Percentiles rank a stretch among this genome's conserved stretches.
Conservation (phyloP, 257 asterid species). For the Petrea volubilis region DNA sequence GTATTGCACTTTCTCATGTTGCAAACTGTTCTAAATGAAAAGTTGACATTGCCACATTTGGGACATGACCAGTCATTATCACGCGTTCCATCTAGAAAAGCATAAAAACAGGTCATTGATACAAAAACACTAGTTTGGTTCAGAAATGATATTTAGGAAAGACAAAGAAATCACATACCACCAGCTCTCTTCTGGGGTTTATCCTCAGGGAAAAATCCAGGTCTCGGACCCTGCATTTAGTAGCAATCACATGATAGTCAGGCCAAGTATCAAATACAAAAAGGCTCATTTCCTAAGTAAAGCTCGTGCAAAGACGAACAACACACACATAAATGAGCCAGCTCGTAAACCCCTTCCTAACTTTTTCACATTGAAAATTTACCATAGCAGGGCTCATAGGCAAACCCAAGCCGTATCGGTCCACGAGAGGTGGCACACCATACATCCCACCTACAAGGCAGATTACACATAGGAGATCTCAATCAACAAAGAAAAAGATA, state of each 20-base stretch:
- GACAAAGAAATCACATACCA: slow-evolving; percentile 6
- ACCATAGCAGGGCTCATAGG: slow-evolving; percentile 67
- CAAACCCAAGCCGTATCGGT: slow-evolving; percentile 61
- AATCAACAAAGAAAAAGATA: background rate
- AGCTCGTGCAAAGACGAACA: background rate
- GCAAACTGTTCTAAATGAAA: slow-evolving; percentile 71
- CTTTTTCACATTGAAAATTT: slow-evolving; percentile 19
- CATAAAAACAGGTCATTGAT: background rate
- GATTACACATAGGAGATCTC: background rate
- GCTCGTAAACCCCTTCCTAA: background rate
- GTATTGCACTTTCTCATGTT: slow-evolving; percentile 88
- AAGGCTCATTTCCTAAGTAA: background rate
- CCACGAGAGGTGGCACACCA: slow-evolving; percentile 69
- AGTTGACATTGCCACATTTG: slow-evolving; percentile 74
- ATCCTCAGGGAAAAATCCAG: slow-evolving; percentile 61
- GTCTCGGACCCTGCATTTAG: slow-evolving; percentile 59
- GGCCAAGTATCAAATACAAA: background rate
- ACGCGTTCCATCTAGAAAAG: slow-evolving; percentile 59
- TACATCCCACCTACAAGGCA: slow-evolving; percentile 60
- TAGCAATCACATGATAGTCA: background rate
- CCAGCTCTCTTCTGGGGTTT: slow-evolving; percentile 51
- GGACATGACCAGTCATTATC: slow-evolving; percentile 83
- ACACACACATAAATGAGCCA: background rate
- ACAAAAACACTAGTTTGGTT: background rate
- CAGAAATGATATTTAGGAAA: background rate